These are phyloP conservation scores for Xylaria sp. DNA, from an alignment of 2,329 filamentous ascomycete species.

Conservation along the genomic window DNA sequence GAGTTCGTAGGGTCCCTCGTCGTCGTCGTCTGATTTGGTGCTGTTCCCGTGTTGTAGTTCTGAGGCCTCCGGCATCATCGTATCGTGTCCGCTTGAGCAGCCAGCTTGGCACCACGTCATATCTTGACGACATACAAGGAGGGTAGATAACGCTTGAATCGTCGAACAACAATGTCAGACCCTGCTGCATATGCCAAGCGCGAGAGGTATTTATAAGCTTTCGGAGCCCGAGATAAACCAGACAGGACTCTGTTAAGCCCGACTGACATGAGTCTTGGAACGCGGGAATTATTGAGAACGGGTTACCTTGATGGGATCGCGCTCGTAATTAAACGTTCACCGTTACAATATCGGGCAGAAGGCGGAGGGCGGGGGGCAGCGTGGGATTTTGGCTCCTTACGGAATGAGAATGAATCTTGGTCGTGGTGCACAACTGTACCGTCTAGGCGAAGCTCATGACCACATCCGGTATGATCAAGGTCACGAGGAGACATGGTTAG, in stretches of 20 bases:
- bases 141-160: background rate
- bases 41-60: background rate
- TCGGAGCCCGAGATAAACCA: background rate
- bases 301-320: background rate
- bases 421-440: background rate
- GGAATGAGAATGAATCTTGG: background rate
- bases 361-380: background rate
- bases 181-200: constrained; percentile 22
- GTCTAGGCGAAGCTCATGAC: background rate
- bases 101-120: constrained; percentile 25
- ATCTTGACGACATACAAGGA: background rate
- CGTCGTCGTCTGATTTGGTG: background rate
- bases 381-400: constrained; percentile 1
- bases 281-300: constrained; percentile 12
- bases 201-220: constrained; percentile 5
- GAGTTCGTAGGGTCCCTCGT: background rate
- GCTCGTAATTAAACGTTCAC: background rate
- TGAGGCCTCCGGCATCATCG: constrained; percentile 15
- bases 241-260: background rate
- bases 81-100: constrained; percentile 2
- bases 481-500: constrained; percentile 3
- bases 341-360: constrained; percentile 16
- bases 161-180: background rate
- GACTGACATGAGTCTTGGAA: background rate
- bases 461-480: background rate